Base-by-base conservation (phyloP, 164 flowering plant species). In the Chimonanthus praecox region DNA sequence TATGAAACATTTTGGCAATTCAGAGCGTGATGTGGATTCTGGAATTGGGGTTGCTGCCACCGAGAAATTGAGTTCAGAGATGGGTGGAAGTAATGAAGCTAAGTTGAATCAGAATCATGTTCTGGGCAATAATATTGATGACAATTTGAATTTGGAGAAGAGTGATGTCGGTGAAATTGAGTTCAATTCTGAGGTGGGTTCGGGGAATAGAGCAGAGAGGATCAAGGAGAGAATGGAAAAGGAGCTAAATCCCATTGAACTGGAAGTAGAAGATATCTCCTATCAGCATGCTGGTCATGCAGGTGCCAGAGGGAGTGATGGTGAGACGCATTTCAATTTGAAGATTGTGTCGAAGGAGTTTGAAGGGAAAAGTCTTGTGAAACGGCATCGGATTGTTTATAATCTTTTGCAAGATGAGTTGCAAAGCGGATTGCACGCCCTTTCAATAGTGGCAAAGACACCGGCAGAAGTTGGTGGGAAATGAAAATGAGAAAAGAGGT, bases 281-380 rank as follows among this genome's bases (percentile, higher is more conserved):
- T 82, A 91, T 82, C 96, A 89, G 81, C 99, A 95, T 66, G 97
- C 97, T 0, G 98, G 99, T 20, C 99, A 95, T 73, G 90, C 85
- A 10, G 96, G 92, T 43, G 90, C 81, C 47, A 82, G 83, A 75
- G 92, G 91, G 3, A 83, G 84, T 66, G 87, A 80, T 64, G 98
- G 94, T 11, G 99, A 94, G 83, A 95, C 99, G 10, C 99, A 95
- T 87, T 92, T 91, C 66, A 92, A 92, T 81, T 71, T 94, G 73
- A 89, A 78, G 74, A 81, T 94, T 64, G 96, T 94, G 62, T 92
- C 98, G 0, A 64, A 86, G 76, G 90, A 83, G 73, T 94, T 94
- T 70, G 89, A 90, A 80, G 98, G 98, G 71, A 91, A 91, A 85
- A 94, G 96, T 75, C 75, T 88, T 87, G 91, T 94, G 66, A 94